phyloP scores from a whole-genome alignment of 768 basidiomycete species.

The Melanogaster broomeanus region DNA sequence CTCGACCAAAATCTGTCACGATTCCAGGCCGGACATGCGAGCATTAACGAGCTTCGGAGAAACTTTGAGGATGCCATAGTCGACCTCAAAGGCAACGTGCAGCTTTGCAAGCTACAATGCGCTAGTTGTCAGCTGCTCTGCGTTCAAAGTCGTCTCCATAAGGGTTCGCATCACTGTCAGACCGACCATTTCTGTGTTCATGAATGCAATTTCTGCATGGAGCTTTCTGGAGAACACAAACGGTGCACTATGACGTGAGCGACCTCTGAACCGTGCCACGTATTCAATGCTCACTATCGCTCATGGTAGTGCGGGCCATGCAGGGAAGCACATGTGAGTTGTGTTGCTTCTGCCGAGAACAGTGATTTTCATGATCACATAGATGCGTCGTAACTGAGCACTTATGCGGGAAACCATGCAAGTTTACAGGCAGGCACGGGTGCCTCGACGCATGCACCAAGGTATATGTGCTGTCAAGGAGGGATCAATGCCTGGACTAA shows the following conservation, averaged over 20 bases:
- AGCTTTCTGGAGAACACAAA: conserved; percentile 31
- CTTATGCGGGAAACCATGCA: conserved; percentile 56
- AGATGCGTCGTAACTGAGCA: conserved; percentile 57
- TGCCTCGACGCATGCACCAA: conserved; percentile 55
- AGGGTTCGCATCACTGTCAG: conserved; percentile 47
- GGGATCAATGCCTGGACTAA: not conserved
- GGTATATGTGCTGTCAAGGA: conserved; percentile 29
- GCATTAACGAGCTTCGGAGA: conserved; percentile 47
- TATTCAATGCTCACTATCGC: not conserved
- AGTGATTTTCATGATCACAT: not conserved
- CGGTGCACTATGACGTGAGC: conserved; percentile 52
- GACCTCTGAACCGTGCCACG: not conserved
- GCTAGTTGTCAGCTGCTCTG: conserved; percentile 50
- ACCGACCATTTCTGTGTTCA: conserved; percentile 50
- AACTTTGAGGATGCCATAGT: conserved; percentile 43
- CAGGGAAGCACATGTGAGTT: conserved; percentile 52
- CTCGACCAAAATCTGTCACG: conserved; percentile 47
- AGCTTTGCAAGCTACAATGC: conserved; percentile 54
- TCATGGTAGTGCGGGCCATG: conserved; percentile 53
- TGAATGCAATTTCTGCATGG: conserved; percentile 42
- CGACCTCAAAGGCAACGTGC: conserved; percentile 45
- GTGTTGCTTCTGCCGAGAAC: fast-evolving
- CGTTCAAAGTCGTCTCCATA: conserved; percentile 46
- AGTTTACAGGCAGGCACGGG: conserved; percentile 45
- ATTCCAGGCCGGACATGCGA: conserved; percentile 45